Percentiles rank a stretch among this genome's conserved stretches.
Evolutionary conservation across 345 rosid genomes (phyloP).

Genomic region (Citrus australasica): DNA sequence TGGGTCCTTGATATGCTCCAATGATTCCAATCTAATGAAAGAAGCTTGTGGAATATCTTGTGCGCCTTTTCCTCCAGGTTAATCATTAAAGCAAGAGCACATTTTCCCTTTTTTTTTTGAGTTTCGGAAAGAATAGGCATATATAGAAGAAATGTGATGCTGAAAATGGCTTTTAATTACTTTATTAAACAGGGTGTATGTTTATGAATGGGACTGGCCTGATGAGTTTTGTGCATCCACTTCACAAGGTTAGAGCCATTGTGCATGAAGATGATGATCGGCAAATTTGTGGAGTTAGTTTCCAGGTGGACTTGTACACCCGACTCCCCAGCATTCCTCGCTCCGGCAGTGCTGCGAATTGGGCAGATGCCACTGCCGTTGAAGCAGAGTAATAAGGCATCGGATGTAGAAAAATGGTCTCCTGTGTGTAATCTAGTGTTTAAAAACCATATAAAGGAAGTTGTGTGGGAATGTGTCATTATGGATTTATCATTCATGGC

Average conservation of each 20-base stretch:
- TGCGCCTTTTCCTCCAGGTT: conserved; percentile 56
- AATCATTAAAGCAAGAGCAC: neutral
- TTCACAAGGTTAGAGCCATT: conserved; percentile 42
- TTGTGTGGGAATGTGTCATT: no score
- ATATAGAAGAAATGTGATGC: neutral
- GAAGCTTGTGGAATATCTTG: conserved; percentile 59
- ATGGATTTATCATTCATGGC: neutral
- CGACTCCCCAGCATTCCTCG: conserved; percentile 47
- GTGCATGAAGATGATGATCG: conserved; percentile 36
- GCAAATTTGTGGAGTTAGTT: conserved; percentile 32
- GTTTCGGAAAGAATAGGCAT: no score
- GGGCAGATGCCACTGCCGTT: conserved; percentile 24
- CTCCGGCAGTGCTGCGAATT: conserved; percentile 44
- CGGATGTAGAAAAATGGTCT: neutral
- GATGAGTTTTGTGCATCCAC: conserved; percentile 49
- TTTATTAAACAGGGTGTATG: conserved; percentile 15
- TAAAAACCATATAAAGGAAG: neutral
- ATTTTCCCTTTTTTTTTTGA: neutral
- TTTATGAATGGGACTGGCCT: conserved; percentile 34
- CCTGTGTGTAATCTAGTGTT: neutral
- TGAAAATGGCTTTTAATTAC: neutral
- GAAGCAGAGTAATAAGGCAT: conserved; percentile 11
- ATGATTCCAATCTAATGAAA: conserved; percentile 43
- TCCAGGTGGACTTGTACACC: conserved; percentile 38
- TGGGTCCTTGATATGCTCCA: conserved; percentile 44